These are phyloP conservation scores for Buddleja alternifolia DNA, from an alignment of 257 asterid species.

Conservation along the genomic window DNA sequence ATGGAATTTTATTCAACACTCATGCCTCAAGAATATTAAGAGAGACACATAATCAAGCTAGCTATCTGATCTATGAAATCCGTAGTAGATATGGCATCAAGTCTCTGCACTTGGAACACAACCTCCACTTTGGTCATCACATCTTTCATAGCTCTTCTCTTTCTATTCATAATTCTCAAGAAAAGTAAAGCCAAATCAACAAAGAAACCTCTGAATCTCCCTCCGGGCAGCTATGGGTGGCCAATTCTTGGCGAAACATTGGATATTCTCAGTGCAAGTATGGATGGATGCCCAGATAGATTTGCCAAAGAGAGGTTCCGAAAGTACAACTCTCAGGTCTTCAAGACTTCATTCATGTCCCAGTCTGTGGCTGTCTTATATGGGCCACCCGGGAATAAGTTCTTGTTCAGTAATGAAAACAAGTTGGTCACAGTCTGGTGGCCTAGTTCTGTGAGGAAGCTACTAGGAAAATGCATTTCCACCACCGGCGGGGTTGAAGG, in stretches of 20 bases:
- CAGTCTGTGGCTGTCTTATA: conserved; percentile 47
- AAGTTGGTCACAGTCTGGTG: conserved; percentile 72
- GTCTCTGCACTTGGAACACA: no score
- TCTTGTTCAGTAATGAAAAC: conserved; percentile 68
- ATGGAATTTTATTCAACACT: no score
- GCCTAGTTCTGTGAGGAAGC: conserved; percentile 46
- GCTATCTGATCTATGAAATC: no score
- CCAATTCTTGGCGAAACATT: conserved; percentile 55
- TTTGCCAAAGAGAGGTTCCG: conserved; percentile 40
- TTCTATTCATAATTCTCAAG: neutral
- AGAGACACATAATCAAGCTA: no score
- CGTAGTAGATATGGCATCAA: no score
- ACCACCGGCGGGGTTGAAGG: conserved; percentile 46
- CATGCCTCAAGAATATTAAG: no score
- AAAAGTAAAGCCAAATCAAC: neutral
- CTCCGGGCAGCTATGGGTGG: conserved; percentile 67
- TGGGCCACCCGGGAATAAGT: conserved; percentile 56
- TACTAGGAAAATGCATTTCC: conserved; percentile 38
- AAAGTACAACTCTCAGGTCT: conserved; percentile 41
- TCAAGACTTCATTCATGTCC: conserved; percentile 56
- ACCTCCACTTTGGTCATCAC: neutral
- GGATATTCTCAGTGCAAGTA: conserved; percentile 47
- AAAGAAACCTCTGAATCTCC: conserved; percentile 52
- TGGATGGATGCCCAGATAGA: conserved; percentile 48
- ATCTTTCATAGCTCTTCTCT: neutral